Evolutionary conservation across 768 basidiomycete genomes (phyloP).

Genomic region (Russula sp.): DNA sequence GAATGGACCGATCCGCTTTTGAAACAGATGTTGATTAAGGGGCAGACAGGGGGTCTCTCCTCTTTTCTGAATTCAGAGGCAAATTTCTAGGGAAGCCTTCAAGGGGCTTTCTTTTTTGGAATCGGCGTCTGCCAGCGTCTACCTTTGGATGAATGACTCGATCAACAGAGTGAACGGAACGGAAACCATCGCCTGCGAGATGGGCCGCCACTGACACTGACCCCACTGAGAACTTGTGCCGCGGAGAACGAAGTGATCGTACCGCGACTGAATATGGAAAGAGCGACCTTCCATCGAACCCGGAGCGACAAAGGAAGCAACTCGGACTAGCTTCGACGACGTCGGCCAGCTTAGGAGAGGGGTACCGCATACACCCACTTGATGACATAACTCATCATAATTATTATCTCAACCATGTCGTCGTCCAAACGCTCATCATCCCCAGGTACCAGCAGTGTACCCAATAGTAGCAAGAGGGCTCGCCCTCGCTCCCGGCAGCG

Average conservation of each 20-base stretch:
- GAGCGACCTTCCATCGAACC: constrained; percentile 3
- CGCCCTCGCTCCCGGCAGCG: not conserved
- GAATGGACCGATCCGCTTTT: not conserved
- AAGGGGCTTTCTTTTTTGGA: not conserved
- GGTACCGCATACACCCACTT: not conserved
- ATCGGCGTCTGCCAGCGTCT: not conserved
- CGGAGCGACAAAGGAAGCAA: not conserved
- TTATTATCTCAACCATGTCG: not conserved
- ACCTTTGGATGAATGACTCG: not conserved
- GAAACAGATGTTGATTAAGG: constrained; percentile 15
- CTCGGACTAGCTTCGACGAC: not conserved
- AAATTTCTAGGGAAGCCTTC: not conserved
- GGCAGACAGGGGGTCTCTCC: constrained; percentile 8
- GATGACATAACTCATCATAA: constrained; percentile 10
- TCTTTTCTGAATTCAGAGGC: not conserved
- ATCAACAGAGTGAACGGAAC: not conserved
- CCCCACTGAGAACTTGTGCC: constrained; percentile 1
- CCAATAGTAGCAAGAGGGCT: not conserved
- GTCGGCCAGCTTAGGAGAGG: not conserved
- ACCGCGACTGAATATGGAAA: not conserved
- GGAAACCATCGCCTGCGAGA: not conserved
- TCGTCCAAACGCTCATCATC: constrained; percentile 12
- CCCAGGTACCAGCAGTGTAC: not conserved
- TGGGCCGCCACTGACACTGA: too few species aligned
- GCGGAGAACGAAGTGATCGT: constrained; percentile 18